A percentile compares a stretch with the other conserved stretches of the same genome.
phyloP scores from a whole-genome alignment of 2,329 filamentous ascomycete genomes.

The Penicillium hordei region DNA sequence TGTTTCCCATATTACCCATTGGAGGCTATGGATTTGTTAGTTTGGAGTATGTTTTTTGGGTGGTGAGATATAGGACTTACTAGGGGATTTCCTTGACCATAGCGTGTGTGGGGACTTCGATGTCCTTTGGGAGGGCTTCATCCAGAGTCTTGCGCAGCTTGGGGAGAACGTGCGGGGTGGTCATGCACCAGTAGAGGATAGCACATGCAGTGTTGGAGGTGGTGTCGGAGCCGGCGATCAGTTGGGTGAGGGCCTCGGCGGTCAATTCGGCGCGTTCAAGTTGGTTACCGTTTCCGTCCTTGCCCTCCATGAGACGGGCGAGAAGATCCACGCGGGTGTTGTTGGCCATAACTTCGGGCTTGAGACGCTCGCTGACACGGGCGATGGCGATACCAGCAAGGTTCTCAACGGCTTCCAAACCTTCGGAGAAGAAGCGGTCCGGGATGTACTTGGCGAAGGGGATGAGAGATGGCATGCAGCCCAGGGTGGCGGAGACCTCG shows the following conservation, averaged over 20 bases:
- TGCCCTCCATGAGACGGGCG: conserved; percentile 78
- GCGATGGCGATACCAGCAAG: conserved; percentile 87
- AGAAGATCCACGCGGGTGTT: conserved; percentile 75
- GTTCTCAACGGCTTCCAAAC: conserved; percentile 71
- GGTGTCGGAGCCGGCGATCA: conserved; percentile 70
- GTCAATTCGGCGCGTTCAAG: conserved; percentile 78
- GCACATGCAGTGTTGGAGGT: conserved; percentile 77
- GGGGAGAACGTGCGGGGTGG: conserved; percentile 66
- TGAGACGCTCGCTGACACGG: conserved; percentile 71
- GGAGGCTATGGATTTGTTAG: conserved; percentile 47
- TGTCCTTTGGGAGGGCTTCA: conserved; percentile 59
- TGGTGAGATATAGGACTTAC: conserved; percentile 30
- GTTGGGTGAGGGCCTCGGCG: conserved; percentile 83
- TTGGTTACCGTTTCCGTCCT: conserved; percentile 73
- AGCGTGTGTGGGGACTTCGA: conserved; percentile 68
- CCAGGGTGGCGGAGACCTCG: conserved; percentile 79
- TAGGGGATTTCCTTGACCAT: conserved; percentile 75
- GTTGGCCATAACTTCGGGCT: conserved; percentile 60
- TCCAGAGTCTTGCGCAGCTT: conserved; percentile 79
- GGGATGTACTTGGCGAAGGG: conserved; percentile 79
- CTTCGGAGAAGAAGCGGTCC: conserved; percentile 76
- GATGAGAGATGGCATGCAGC: conserved; percentile 70
- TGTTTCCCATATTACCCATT: conserved; percentile 75
- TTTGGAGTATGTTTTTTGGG: background rate
- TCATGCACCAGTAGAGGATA: conserved; percentile 72